Base-by-base conservation (phyloP, 1,284 basidiomycete species). In the Mycocalia duriaeana region DNA sequence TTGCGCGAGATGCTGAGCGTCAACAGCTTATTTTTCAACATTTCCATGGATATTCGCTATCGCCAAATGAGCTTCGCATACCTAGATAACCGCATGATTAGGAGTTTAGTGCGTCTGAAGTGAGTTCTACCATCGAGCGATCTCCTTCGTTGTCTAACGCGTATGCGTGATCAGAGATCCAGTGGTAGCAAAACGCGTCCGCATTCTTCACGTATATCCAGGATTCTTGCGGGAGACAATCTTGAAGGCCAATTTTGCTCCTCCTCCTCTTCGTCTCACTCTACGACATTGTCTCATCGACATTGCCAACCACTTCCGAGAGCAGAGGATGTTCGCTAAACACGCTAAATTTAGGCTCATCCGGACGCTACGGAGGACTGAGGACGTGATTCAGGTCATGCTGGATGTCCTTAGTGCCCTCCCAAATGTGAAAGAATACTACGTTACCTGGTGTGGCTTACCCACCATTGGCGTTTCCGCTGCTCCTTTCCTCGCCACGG, bases 31-130 rank as follows among this genome's bases (percentile, higher is more conserved):
- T 69, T 73, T 49, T 73, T 71, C 51, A 58, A 73, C 46, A 60
- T 73, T 24, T 68, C 67, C 3, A 71, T 75, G 70, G 66, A 73
- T 48, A 64, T 55, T 26, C 60, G 69, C 11, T 75, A 75, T 50
- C 61, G 68, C 8, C 67, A 71, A 48, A 63, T 73, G 52, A 71
- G 67, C 51, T 72, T 72, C 51, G 66, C 70, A 3, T 73, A 70
- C 56, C 57, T 71, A 25, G 68, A 71, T 46, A 59, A 65, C 45
- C 62, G 60, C 31, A 71, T 72, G 66, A 28, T 69, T 34, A 59
- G 64, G 49, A 65, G 63, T 48, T 45, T 73, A 3, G 53, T 58
- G n/a, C 64, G 71, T 19, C 62, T 74, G 36, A 67, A 58, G 72
- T 73, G 44, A 42, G 64, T 54, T 26, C 14, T n/a, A n/a, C n/a